These are phyloP conservation scores for Mycena latifolia DNA, from an alignment of 768 basidiomycete species.

Conservation along the genomic window DNA sequence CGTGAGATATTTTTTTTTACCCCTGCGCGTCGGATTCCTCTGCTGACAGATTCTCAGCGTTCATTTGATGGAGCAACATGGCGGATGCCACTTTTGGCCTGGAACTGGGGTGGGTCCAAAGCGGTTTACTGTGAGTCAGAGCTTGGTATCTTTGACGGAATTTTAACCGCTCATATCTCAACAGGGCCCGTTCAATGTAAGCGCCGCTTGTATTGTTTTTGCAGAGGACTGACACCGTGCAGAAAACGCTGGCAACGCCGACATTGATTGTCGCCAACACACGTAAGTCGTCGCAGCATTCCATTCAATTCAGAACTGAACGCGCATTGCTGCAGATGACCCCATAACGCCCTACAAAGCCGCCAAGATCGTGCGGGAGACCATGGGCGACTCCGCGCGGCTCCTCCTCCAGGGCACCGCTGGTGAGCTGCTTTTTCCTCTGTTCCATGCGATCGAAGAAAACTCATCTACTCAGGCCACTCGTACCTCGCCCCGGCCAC, in stretches of 20 bases:
- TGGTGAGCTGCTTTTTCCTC: conserved; percentile 8
- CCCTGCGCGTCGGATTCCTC: not conserved
- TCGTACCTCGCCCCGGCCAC: conserved; percentile 31
- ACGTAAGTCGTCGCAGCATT: conserved; percentile 8
- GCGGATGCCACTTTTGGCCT: conserved; percentile 36
- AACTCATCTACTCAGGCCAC: conserved; percentile 18
- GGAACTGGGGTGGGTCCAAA: conserved; percentile 32
- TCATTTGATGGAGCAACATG: conserved; percentile 36
- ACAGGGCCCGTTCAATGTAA: conserved; percentile 35
- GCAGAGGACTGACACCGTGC: not conserved
- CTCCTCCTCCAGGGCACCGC: conserved; percentile 29
- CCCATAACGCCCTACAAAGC: conserved; percentile 31
- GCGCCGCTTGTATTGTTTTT: not conserved
- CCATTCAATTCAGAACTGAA: not conserved
- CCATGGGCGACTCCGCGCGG: conserved; percentile 32
- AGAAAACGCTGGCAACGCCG: conserved; percentile 35
- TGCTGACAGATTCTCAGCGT: conserved; percentile 18
- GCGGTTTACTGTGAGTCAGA: conserved; percentile 24
- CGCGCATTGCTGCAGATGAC: conserved; percentile 18
- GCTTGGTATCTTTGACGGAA: not conserved
- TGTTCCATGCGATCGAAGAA: not conserved
- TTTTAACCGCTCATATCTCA: not conserved
- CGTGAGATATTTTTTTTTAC: conserved; percentile 6
- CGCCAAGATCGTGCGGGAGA: conserved; percentile 25
- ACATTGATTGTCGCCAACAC: conserved; percentile 30